A percentile compares a stretch with the other conserved stretches of the same genome.
Conservation (phyloP, 108 stramenopile genomes). For the Cyclotella distinguenda region DNA sequence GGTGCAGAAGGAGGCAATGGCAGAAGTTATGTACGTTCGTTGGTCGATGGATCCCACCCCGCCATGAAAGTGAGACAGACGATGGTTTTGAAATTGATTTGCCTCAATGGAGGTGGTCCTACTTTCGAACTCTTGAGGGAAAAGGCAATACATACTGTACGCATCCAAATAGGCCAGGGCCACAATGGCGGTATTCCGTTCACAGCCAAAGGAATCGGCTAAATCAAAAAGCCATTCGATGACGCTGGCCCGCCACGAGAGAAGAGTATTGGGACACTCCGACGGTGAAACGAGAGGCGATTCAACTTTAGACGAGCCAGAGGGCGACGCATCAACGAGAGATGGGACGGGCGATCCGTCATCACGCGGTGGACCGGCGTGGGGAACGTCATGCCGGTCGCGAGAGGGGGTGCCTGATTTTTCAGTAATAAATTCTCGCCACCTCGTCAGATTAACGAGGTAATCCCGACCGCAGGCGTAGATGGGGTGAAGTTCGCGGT, state of each 20-base stretch:
- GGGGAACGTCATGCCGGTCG: neutral
- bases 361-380: neutral
- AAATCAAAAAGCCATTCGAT: constrained; percentile 16
- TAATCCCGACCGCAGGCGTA: constrained; percentile 20
- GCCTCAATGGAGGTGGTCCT: neutral
- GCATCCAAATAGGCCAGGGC: constrained; percentile 23
- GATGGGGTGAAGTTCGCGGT: neutral
- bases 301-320: neutral
- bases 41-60: neutral
- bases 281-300: neutral
- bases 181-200: constrained; percentile 15
- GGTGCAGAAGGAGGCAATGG: constrained; percentile 11
- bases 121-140: neutral
- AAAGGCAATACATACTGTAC: constrained; percentile 16
- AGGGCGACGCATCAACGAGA: neutral
- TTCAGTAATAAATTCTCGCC: constrained; percentile 3
- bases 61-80: neutral
- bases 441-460: constrained; percentile 1
- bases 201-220: neutral
- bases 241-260: constrained; percentile 9
- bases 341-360: neutral
- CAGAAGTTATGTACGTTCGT: neutral
- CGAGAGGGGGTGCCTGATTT: neutral
- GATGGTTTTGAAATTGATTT: neutral
- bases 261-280: constrained; percentile 7